phyloP scores from a whole-genome alignment of 2,329 filamentous ascomycete species.

The Lachnellula hyalina region DNA sequence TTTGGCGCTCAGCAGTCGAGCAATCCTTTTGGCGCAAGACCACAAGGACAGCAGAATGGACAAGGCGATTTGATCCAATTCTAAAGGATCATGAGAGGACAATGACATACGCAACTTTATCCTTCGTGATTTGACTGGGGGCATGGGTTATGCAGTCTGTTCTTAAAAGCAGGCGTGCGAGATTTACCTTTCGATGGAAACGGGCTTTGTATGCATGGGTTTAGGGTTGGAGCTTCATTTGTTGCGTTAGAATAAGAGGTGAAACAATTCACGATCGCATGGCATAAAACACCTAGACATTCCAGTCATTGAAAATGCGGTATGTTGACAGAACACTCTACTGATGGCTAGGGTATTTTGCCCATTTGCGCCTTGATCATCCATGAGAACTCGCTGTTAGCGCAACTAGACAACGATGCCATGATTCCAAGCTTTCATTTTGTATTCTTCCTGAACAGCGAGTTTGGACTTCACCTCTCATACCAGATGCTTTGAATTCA shows the following conservation, averaged over 20 bases:
- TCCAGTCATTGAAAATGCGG: not conserved
- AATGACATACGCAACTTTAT: slow-evolving; percentile 5
- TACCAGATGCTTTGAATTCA: no score
- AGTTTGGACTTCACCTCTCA: no score
- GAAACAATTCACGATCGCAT: slow-evolving; percentile 22
- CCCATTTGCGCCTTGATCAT: no score
- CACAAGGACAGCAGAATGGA: slow-evolving; percentile 40
- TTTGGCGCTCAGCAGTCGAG: slow-evolving; percentile 32
- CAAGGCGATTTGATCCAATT: slow-evolving; percentile 31
- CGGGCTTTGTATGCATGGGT: slow-evolving; percentile 10
- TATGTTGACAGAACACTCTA: slow-evolving; percentile 3
- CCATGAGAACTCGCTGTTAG: not conserved
- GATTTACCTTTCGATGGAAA: slow-evolving; percentile 17
- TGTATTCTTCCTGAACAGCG: no score
- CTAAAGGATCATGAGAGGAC: slow-evolving; percentile 8
- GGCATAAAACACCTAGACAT: slow-evolving; percentile 5
- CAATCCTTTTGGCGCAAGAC: slow-evolving; percentile 55
- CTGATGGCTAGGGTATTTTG: no score
- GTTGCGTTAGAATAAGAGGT: slow-evolving; percentile 20
- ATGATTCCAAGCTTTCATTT: no score
- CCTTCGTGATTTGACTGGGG: slow-evolving; percentile 7
- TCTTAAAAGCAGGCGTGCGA: slow-evolving; percentile 18
- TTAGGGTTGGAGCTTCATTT: slow-evolving; percentile 12
- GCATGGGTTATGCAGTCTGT: slow-evolving; percentile 3
- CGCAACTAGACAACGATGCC: no score